Evolutionary conservation across 176 grass and related monocot species (phyloP).

Genomic region (Triticum turgidum): DNA sequence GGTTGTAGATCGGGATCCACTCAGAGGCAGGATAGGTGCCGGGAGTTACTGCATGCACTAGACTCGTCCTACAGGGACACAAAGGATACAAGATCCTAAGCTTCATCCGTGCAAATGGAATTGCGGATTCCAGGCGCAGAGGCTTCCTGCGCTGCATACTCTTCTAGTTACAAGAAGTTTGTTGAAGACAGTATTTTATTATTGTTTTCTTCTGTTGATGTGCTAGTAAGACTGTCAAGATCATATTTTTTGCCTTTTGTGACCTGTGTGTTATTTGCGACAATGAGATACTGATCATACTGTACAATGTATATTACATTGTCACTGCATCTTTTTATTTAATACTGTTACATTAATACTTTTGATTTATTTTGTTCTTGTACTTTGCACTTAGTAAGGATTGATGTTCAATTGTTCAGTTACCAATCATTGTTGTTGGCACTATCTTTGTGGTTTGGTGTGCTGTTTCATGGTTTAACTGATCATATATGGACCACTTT

Average conservation of each 20-base stretch:
- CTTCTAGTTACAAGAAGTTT: neutral
- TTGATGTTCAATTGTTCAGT: neutral
- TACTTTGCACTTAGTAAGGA: constrained; percentile 5
- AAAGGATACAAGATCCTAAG: neutral
- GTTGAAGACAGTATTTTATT: neutral
- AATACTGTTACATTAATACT: neutral
- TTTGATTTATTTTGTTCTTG: constrained; percentile 23
- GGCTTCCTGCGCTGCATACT: neutral
- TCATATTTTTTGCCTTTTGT: neutral
- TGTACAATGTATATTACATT: neutral
- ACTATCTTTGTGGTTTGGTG: neutral
- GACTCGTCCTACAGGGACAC: neutral
- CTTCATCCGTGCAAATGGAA: neutral
- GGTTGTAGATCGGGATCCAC: neutral
- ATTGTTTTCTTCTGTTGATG: neutral
- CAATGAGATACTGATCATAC: neutral
- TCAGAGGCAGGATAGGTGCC: neutral
- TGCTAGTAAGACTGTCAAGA: neutral
- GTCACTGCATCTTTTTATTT: neutral
- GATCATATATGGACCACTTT: neutral
- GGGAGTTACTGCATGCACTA: neutral
- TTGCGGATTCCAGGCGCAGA: neutral
- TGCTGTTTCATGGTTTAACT: neutral
- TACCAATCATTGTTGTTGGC: neutral
- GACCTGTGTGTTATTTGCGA: neutral